These are phyloP conservation scores for Kregervanrija fluxuum DNA, from an alignment of 805 yeast species.

Conservation along the genomic window DNA sequence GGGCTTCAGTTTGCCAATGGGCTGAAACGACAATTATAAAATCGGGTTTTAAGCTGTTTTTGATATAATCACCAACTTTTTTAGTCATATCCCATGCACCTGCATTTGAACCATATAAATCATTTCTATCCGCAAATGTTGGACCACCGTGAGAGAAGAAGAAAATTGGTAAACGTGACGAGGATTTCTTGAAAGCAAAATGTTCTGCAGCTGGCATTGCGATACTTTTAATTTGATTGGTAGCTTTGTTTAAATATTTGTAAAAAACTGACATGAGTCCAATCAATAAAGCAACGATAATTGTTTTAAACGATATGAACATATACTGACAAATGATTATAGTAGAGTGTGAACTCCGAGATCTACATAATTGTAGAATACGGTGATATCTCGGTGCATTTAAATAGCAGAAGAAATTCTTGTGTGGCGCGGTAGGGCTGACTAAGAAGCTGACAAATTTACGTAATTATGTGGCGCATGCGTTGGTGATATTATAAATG, in stretches of 20 bases:
- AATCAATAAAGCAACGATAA: constrained; percentile 6
- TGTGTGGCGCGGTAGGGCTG: no score
- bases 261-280: constrained; percentile 13
- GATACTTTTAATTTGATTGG: constrained; percentile 7
- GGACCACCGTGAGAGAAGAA: constrained; percentile 86
- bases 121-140: constrained; percentile 55
- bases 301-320: constrained; percentile 4
- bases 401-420: no score
- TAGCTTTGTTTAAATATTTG: constrained; percentile 6
- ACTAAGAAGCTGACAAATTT: no score
- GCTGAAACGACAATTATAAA: constrained; percentile 65
- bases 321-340: neutral
- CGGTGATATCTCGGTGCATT: no score
- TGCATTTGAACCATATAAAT: constrained; percentile 39
- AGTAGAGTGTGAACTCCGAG: no score
- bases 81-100: constrained; percentile 55
- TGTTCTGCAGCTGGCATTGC: constrained; percentile 12
- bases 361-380: no score
- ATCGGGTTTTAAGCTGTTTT: constrained; percentile 48
- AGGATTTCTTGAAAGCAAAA: constrained; percentile 15
- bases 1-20: constrained; percentile 58
- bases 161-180: constrained; percentile 42
- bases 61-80: constrained; percentile 45
- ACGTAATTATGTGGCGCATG: no score
- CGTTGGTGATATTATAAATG: no score